phyloP scores from a whole-genome alignment of 2,329 filamentous ascomycete species.

The Colletotrichum simmondsii region DNA sequence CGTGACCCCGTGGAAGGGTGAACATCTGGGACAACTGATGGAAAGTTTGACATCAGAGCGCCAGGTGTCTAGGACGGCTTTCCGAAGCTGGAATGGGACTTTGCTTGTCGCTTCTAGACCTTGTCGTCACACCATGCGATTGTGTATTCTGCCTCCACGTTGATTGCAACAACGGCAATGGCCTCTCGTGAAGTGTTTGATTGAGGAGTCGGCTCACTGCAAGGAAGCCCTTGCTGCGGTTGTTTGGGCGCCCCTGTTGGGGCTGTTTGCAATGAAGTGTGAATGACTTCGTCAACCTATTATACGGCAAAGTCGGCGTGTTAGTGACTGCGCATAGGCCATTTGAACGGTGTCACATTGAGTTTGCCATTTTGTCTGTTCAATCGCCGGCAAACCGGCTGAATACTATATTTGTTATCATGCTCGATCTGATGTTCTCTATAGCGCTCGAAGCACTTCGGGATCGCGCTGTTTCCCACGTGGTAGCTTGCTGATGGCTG shows the following conservation, averaged over 20 bases:
- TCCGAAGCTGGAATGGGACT: not conserved
- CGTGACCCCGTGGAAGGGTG: not conserved
- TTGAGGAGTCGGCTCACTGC: conserved; percentile 1
- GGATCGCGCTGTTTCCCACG: not conserved
- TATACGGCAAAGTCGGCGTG: not conserved
- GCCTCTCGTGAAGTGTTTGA: not conserved
- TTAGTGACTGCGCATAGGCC: not conserved
- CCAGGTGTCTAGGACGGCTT: not conserved
- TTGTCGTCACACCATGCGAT: conserved; percentile 3
- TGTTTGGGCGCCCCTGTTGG: not conserved
- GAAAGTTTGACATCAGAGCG: not conserved
- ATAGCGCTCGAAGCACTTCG: not conserved
- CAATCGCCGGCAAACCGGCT: not conserved
- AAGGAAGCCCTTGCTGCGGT: conserved; percentile 10
- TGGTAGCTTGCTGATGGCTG: not conserved
- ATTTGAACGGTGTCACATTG: not conserved
- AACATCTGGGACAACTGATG: not conserved
- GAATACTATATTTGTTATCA: not conserved
- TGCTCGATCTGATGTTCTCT: not conserved
- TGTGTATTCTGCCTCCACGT: not conserved
- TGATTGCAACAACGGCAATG: conserved; percentile 9
- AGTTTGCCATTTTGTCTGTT: not conserved
- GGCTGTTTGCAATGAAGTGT: conserved; percentile 1
- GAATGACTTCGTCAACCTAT: not conserved
- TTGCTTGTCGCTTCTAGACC: conserved; percentile 1